A percentile compares a stretch with the other conserved stretches of the same genome.
Conservation (phyloP, 1,139 yeast genomes). For the Taphrina communis region DNA sequence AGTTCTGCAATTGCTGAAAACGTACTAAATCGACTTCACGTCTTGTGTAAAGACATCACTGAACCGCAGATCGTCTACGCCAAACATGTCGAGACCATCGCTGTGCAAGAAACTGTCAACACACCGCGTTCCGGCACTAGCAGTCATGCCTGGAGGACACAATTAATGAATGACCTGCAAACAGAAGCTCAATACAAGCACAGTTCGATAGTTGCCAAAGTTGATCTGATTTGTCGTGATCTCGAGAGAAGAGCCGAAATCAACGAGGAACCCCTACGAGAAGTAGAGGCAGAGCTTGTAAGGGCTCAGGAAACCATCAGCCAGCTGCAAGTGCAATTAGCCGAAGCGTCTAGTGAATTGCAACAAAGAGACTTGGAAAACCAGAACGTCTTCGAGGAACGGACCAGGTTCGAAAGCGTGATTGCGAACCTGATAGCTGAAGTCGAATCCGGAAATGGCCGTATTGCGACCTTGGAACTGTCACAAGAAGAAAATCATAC, state of each 20-base stretch:
- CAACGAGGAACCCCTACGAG: constrained; percentile 25
- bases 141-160: constrained; percentile 24
- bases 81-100: background rate
- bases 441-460: constrained; percentile 5
- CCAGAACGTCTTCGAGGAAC: constrained; percentile 13
- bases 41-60: background rate
- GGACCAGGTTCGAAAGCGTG: constrained; percentile 10
- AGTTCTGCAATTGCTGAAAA: background rate
- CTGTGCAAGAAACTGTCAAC: constrained; percentile 23
- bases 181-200: constrained; percentile 28
- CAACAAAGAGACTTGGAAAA: constrained; percentile 22
- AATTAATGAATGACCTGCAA: constrained; percentile 23
- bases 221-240: constrained; percentile 29
- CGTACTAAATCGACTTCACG: background rate
- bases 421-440: constrained; percentile 11
- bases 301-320: background rate
- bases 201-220: constrained; percentile 6
- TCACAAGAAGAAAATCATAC: background rate
- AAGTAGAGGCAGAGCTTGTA: constrained; percentile 1
- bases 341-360: constrained; percentile 9
- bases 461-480: background rate
- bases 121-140: constrained; percentile 28
- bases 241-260: constrained; percentile 26
- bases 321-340: background rate
- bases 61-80: background rate